Base-by-base conservation (phyloP, 2,329 filamentous ascomycete species). In the Drechslera avenae region DNA sequence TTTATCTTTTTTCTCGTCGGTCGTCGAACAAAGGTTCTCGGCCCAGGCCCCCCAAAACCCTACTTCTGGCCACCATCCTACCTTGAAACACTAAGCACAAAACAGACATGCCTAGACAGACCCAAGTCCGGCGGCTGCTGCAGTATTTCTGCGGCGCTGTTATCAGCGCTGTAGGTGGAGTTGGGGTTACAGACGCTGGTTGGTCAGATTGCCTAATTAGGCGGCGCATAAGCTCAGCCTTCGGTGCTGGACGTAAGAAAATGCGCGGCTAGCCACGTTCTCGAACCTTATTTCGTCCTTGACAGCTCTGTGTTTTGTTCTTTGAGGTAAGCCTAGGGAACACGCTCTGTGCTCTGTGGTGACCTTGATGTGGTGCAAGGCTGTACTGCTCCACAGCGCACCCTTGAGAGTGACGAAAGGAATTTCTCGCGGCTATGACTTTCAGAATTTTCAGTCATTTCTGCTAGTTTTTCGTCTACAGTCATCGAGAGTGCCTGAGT, bases 41-140 rank as follows among this genome's bases (percentile, higher is more conserved):
- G 12, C 7, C 26, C 21, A 28, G n/a, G n/a, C n/a, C 14, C 32
- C 21, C 41, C n/a, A 14, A 21, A 44, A 23, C 14, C 14, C 32
- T 44, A 26, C 21, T 31, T 18, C 7, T 21, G 13, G 35, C 41
- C 34, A 32, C 41, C 34, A 44, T 26, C 41, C 34, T 35, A 18
- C 41, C 26, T 33, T 45, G 50, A 53, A 32, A 52, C 36, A 52
- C 40, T 46, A 36, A 45, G 42, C 42, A 40, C 43, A 35, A 36
- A 40, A 41, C 42, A 23, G 33, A 41, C 33, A 13, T 30, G 23
- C 14, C 12, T 13, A 28, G 26, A 13, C 10, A 28, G 9, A 13
- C 37, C 36, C 32, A 32, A 34, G 30, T 41, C 30, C 30, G 45
- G 45, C 45, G 39, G 32, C 39, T 34, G 32, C 45, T 48, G 45